Evolutionary conservation across 352 stramenopile species (phyloP).

Genomic region (Thalassiosira sp.): DNA sequence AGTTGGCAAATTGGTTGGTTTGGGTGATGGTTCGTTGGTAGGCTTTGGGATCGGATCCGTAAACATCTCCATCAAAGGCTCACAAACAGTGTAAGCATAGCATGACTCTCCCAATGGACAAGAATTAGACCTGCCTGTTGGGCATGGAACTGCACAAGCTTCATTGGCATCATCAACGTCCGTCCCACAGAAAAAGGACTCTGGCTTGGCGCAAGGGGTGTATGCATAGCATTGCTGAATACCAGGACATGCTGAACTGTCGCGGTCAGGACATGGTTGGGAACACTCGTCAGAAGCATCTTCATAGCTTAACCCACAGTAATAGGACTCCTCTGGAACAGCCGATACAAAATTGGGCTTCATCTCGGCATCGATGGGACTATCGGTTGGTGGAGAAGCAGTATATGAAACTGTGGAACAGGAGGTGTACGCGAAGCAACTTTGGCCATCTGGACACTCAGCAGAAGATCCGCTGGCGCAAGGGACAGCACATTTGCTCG

Average conservation of each 20-base stretch:
- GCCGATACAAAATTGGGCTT: neutral
- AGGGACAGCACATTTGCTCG: conserved; percentile 15
- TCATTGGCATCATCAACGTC: conserved; percentile 37
- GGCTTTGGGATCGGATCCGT: neutral
- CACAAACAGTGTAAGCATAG: conserved; percentile 40
- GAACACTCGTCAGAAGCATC: conserved; percentile 31
- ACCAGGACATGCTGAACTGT: conserved; percentile 23
- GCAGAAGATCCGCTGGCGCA: conserved; percentile 23
- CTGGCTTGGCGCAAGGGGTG: conserved; percentile 45
- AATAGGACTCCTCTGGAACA: conserved; percentile 48
- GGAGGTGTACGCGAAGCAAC: conserved; percentile 36
- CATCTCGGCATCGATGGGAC: neutral
- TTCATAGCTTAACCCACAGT: conserved; percentile 42
- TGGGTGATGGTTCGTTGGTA: conserved; percentile 3
- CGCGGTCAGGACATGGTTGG: conserved; percentile 16
- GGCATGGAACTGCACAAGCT: conserved; percentile 54
- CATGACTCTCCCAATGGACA: conserved; percentile 50
- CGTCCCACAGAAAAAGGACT: conserved; percentile 53
- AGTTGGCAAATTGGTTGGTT: conserved; percentile 4
- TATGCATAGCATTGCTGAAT: conserved; percentile 36
- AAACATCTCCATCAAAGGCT: neutral
- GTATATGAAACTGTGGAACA: neutral
- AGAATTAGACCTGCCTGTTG: conserved; percentile 41
- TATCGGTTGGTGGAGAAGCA: neutral
- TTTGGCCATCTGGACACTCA: conserved; percentile 25